phyloP scores from a whole-genome alignment of 805 yeast species.

The Ogataea philodendri region DNA sequence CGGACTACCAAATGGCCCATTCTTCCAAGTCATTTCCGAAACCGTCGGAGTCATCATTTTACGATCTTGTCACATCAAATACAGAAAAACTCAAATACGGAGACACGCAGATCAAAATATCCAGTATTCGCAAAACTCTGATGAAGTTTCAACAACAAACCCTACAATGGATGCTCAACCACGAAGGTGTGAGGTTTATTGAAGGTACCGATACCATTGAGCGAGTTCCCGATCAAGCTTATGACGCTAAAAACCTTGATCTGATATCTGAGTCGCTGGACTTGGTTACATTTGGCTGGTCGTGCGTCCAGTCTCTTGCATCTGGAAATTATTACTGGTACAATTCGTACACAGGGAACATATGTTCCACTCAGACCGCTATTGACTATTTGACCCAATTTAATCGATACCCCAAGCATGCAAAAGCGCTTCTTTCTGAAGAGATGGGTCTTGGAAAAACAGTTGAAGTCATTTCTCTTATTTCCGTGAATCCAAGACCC shows the following conservation, averaged over 20 bases:
- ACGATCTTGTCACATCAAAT: conserved; percentile 46
- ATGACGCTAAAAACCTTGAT: conserved; percentile 20
- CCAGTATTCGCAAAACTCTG: conserved; percentile 24
- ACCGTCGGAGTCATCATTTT: conserved; percentile 40
- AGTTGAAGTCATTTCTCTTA: conserved; percentile 71
- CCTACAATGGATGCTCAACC: conserved; percentile 53
- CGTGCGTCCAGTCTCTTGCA: conserved; percentile 22
- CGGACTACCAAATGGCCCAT: conserved; percentile 24
- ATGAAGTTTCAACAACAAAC: conserved; percentile 51
- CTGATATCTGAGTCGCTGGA: conserved; percentile 37
- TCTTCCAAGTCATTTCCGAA: conserved; percentile 6
- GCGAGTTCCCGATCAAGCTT: conserved; percentile 23
- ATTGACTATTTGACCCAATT: conserved; percentile 24
- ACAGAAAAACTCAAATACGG: conserved; percentile 32
- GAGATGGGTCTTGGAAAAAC: conserved; percentile 99
- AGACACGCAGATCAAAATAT: conserved; percentile 12
- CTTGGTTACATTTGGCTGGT: conserved; percentile 55
- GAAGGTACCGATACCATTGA: conserved; percentile 19
- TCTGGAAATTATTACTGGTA: conserved; percentile 37
- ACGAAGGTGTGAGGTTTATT: conserved; percentile 46
- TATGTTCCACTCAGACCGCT: conserved; percentile 37
- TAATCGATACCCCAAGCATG: conserved; percentile 26
- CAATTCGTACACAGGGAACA: conserved; percentile 50
- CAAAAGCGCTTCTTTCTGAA: conserved; percentile 75
- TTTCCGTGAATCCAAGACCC: conserved; percentile 59